Conservation (phyloP, 768 basidiomycete species). For the Boletus patriciae region DNA sequence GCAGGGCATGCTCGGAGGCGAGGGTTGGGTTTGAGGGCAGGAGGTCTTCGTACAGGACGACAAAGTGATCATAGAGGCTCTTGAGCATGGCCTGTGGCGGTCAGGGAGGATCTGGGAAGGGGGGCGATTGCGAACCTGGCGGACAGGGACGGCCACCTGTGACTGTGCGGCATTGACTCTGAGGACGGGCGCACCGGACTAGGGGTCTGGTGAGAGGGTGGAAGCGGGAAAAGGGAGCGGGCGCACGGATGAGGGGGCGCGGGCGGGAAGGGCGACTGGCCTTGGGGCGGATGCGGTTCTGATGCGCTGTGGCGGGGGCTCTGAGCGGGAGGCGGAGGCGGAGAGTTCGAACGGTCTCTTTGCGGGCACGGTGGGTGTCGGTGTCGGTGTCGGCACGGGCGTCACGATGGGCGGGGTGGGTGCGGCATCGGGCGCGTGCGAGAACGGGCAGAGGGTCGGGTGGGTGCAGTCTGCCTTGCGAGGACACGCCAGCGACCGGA, state of each 20-base stretch:
- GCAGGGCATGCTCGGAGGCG: constrained; percentile 75
- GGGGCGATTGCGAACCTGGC: constrained; percentile 52
- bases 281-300: constrained; percentile 47
- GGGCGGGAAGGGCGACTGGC: constrained; percentile 44
- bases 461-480: constrained; percentile 48
- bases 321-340: constrained; percentile 28
- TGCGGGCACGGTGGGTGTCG: constrained; percentile 39
- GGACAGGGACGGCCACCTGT: constrained; percentile 67
- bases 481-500: constrained; percentile 62
- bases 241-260: constrained; percentile 36
- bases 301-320: constrained; percentile 67
- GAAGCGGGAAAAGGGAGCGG: not conserved
- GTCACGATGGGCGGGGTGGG: constrained; percentile 23
- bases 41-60: constrained; percentile 61
- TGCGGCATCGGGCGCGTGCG: constrained; percentile 48
- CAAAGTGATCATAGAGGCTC: constrained; percentile 70
- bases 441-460: constrained; percentile 59
- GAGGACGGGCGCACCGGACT: constrained; percentile 67
- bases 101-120: not conserved
- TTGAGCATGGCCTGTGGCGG: constrained; percentile 65
- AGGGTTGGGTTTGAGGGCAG: constrained; percentile 54
- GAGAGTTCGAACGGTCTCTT: constrained; percentile 47
- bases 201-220: not conserved
- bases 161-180: constrained; percentile 67
- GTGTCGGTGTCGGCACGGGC: constrained; percentile 5